Conservation (phyloP, 495 filamentous ascomycete genomes). For the Penicillium crystallinum region DNA sequence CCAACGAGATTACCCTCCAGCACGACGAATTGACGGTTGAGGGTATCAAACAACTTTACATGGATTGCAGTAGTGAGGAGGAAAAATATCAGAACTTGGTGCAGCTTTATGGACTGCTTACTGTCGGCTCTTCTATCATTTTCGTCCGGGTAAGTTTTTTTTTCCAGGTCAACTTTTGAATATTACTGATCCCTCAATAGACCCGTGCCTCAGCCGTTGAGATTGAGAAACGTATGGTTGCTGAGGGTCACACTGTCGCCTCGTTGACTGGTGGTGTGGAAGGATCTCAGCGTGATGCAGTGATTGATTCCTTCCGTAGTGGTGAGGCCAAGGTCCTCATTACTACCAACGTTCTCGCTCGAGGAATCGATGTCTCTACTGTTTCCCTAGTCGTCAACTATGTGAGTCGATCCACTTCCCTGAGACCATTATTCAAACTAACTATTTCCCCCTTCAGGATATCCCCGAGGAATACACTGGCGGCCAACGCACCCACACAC, state of each 20-base stretch:
- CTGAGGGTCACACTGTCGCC: constrained; percentile 85
- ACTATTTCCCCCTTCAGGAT: constrained; percentile 36
- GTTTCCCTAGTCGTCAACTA: constrained; percentile 99
- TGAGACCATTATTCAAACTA: constrained; percentile 1
- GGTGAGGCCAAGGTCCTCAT: constrained; percentile 95
- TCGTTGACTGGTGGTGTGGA: constrained; percentile 83
- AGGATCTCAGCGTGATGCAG: constrained; percentile 71
- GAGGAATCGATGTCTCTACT: constrained; percentile 94
- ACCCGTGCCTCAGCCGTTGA: constrained; percentile 73
- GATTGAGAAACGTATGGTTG: constrained; percentile 79
- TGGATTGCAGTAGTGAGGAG: constrained; percentile 76
- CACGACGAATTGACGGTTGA: constrained; percentile 91
- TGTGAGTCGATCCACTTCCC: constrained; percentile 20
- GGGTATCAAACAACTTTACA: constrained; percentile 93
- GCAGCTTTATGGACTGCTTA: constrained; percentile 90
- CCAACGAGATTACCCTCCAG: constrained; percentile 82
- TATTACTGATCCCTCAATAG: constrained; percentile 39
- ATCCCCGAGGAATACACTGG: constrained; percentile 43
- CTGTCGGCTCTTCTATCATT: constrained; percentile 93
- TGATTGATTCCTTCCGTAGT: constrained; percentile 82
- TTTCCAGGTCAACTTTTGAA: background rate
- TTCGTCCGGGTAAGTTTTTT: constrained; percentile 71
- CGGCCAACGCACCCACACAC: constrained; percentile 30
- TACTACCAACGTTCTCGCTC: constrained; percentile 93
- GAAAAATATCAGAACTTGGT: constrained; percentile 86